Percentiles rank a stretch among this genome's conserved stretches.
Evolutionary conservation across 2,329 filamentous ascomycete species (phyloP).

Genomic region (Pseudocercospora macadamiae): DNA sequence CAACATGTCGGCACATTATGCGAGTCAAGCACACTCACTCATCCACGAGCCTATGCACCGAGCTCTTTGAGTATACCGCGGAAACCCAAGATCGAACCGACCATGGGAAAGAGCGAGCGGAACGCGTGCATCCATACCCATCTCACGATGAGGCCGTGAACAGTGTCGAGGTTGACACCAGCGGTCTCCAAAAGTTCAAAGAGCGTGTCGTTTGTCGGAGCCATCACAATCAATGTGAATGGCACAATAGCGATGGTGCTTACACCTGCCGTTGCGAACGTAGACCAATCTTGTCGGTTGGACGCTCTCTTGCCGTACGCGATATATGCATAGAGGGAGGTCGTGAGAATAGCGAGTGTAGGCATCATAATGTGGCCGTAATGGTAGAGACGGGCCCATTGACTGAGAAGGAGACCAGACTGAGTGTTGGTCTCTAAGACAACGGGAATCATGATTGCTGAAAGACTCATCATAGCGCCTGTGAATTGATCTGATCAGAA

Average conservation of each 20-base stretch:
- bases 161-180: background rate
- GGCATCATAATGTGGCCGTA: slow-evolving; percentile 4
- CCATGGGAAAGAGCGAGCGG: slow-evolving; percentile 8
- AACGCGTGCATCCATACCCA: slow-evolving; percentile 11
- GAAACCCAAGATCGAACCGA: slow-evolving; percentile 6
- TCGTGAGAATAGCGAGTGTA: background rate
- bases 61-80: slow-evolving; percentile 2
- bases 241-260: slow-evolving; percentile 12
- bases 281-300: background rate
- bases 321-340: slow-evolving; percentile 4
- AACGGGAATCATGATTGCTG: slow-evolving; percentile 8
- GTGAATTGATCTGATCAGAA: background rate
- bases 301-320: background rate
- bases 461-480: slow-evolving; percentile 14
- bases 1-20: too few relatives aligned
- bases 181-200: background rate
- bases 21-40: too few relatives aligned
- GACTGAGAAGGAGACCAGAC: background rate
- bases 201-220: slow-evolving; percentile 11
- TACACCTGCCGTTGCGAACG: background rate
- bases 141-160: slow-evolving; percentile 6
- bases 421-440: slow-evolving; percentile 9
- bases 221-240: slow-evolving; percentile 11
- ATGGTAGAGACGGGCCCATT: slow-evolving; percentile 3
- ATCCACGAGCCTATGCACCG: background rate